phyloP scores from a whole-genome alignment of 1,139 yeast genomes.

The Saccharomycopsis phalli region DNA sequence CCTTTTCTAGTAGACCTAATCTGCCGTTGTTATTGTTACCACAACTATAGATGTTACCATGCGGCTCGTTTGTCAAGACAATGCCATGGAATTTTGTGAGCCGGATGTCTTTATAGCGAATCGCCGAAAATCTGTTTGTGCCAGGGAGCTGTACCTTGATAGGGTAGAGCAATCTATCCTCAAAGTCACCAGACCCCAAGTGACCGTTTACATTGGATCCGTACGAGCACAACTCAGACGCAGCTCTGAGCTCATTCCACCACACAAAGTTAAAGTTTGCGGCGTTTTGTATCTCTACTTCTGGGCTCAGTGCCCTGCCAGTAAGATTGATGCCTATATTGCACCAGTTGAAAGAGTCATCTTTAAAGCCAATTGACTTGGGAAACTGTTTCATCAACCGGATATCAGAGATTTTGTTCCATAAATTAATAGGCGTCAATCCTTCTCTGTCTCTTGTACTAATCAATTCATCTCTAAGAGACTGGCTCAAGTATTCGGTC shows the following conservation, averaged over 20 bases:
- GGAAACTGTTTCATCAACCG: conserved; percentile 24
- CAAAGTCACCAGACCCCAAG: conserved; percentile 62
- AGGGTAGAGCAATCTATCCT: conserved; percentile 36
- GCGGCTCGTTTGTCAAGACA: conserved; percentile 41
- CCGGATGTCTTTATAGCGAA: conserved; percentile 26
- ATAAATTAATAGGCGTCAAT: conserved; percentile 52
- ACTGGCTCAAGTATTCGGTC: conserved; percentile 22
- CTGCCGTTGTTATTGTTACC: conserved; percentile 72
- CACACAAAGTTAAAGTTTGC: conserved; percentile 14
- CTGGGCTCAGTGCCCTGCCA: too few relatives aligned
- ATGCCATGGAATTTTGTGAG: conserved; percentile 60
- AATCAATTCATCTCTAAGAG: conserved; percentile 32
- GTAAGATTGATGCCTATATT: conserved; percentile 15
- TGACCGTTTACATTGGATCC: conserved; percentile 63
- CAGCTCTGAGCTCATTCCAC: conserved; percentile 36
- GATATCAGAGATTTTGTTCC: conserved; percentile 21
- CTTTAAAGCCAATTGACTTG: conserved; percentile 22
- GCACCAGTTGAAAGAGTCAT: conserved; percentile 22
- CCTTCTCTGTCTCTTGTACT: conserved; percentile 61
- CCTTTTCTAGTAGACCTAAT: conserved; percentile 42
- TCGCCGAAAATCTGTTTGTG: conserved; percentile 14
- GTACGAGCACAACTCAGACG: conserved; percentile 51
- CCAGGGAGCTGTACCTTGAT: conserved; percentile 22
- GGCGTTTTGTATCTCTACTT: conserved; percentile 6
- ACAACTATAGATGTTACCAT: conserved; percentile 44